Evolutionary conservation across 1,139 yeast genomes (phyloP).

Genomic region (Saccharomyces hybrid): DNA sequence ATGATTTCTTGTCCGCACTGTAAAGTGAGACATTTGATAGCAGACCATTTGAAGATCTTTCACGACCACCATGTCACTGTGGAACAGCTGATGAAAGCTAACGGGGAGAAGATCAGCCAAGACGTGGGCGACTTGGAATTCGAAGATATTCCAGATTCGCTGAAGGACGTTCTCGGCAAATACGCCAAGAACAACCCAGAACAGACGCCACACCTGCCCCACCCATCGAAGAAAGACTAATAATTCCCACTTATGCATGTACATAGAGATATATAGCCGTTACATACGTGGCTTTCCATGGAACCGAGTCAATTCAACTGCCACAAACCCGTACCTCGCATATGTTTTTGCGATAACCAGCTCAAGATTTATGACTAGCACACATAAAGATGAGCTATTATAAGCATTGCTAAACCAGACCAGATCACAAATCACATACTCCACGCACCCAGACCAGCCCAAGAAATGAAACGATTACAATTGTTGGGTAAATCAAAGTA

Average conservation of each 20-base stretch:
- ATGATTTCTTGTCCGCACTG: slow-evolving; percentile 90
- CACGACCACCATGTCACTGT: slow-evolving; percentile 65
- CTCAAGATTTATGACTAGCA: neutral
- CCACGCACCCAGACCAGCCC: neutral
- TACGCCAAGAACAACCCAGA: slow-evolving; percentile 60
- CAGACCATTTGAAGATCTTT: slow-evolving; percentile 84
- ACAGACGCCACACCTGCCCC: slow-evolving; percentile 2
- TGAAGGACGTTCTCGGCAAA: slow-evolving; percentile 49
- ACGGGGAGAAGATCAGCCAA: slow-evolving; percentile 68
- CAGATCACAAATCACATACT: neutral
- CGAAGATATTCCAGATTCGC: slow-evolving; percentile 65
- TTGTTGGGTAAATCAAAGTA: slow-evolving; percentile 20
- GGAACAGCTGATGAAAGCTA: slow-evolving; percentile 68
- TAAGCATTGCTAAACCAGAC: neutral
- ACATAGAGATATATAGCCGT: neutral
- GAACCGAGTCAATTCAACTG: neutral
- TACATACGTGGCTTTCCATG: neutral
- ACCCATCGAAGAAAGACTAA: neutral
- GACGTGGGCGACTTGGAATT: slow-evolving; percentile 57
- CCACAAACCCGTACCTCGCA: neutral
- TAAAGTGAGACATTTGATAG: slow-evolving; percentile 78
- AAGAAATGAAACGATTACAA: slow-evolving; percentile 23
- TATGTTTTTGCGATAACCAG: neutral
- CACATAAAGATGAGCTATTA: neutral
- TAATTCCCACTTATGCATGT: neutral